Conservation (phyloP, 2,329 filamentous ascomycete species). For the Hypoxylon sp. region DNA sequence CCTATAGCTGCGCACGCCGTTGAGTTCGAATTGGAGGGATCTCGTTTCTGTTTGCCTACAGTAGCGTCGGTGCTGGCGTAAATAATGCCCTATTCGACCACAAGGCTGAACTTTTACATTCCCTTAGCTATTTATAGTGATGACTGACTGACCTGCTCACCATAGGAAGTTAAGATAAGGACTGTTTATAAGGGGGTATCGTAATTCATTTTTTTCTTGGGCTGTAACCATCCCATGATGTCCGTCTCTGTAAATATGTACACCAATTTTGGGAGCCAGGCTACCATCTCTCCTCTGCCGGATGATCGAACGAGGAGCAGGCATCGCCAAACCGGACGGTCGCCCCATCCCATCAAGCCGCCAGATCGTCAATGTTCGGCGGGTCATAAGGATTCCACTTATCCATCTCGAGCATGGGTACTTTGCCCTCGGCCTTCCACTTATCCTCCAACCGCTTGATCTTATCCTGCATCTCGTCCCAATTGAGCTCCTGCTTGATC, state of each 20-base stretch:
- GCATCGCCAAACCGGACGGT: not conserved
- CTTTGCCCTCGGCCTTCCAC: constrained; percentile 36
- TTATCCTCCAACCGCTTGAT: constrained; percentile 19
- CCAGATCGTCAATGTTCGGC: constrained; percentile 17
- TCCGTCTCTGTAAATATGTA: not conserved
- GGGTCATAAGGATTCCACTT: constrained; percentile 32
- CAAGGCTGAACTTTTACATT: too few relatives aligned
- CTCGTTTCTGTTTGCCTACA: too few relatives aligned
- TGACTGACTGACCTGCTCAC: too few relatives aligned
- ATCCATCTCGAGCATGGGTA: constrained; percentile 31
- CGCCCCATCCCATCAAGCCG: not conserved
- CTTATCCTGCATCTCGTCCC: constrained; percentile 16
- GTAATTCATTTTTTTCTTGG: constrained; percentile 4
- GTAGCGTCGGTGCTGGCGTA: too few relatives aligned
- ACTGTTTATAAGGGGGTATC: constrained; percentile 22
- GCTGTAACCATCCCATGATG: not conserved
- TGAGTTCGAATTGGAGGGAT: too few relatives aligned
- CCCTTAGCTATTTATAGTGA: too few relatives aligned
- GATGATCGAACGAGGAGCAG: not conserved
- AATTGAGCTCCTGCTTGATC: constrained; percentile 28
- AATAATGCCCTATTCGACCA: too few relatives aligned
- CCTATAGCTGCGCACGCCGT: too few relatives aligned
- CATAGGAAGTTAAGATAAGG: too few relatives aligned
- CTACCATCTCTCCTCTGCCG: not conserved
- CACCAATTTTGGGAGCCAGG: not conserved